These are phyloP conservation scores for Fusarium chlamydosporum DNA, from an alignment of 2,329 filamentous ascomycete species.

Conservation along the genomic window DNA sequence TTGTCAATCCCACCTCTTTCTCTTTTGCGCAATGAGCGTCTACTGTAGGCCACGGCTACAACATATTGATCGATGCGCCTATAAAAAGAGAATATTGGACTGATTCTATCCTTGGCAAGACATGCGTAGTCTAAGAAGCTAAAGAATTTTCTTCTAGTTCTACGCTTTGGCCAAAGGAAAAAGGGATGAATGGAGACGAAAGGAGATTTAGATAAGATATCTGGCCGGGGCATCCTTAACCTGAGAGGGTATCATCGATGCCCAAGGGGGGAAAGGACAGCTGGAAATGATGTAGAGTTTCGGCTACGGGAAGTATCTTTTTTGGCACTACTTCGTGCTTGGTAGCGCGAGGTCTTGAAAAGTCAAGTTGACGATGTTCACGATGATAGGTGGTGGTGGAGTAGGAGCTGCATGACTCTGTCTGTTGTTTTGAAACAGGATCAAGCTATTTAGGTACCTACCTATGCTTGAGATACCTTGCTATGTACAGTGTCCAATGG, in stretches of 20 bases:
- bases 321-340: neutral
- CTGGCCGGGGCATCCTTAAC: conserved; percentile 6
- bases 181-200: conserved; percentile 20
- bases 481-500: conserved; percentile 19
- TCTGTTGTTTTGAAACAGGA: conserved; percentile 17
- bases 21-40: conserved; percentile 8
- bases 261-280: conserved; percentile 24
- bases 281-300: conserved; percentile 13
- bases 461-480: neutral
- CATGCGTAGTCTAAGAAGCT: neutral
- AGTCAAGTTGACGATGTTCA: conserved; percentile 20
- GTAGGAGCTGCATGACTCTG: conserved; percentile 3
- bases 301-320: conserved; percentile 7
- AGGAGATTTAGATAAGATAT: conserved; percentile 12
- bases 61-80: conserved; percentile 8
- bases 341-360: neutral
- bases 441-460: neutral
- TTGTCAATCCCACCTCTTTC: conserved; percentile 35
- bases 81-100: neutral
- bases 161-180: conserved; percentile 24
- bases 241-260: conserved; percentile 27
- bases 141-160: conserved; percentile 18
- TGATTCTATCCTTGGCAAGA: conserved; percentile 8
- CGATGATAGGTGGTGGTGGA: conserved; percentile 19
- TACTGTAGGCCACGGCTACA: conserved; percentile 6